phyloP scores from a whole-genome alignment of 345 rosid species.

The Eucalyptus erythrocorys region DNA sequence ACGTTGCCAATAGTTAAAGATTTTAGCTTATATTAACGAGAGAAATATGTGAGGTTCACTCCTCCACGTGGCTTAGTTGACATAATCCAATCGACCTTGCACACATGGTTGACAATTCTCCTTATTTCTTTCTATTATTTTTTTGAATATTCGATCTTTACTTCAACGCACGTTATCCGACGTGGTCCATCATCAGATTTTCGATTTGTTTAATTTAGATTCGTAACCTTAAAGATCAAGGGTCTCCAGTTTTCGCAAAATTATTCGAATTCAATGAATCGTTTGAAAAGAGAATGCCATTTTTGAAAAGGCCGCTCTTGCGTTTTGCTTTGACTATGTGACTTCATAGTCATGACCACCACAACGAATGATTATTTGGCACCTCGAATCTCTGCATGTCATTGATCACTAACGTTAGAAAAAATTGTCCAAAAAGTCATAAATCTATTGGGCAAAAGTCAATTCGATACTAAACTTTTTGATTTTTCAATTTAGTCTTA shows the following conservation, averaged over 20 bases:
- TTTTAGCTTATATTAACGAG: not conserved
- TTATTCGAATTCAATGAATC: not conserved
- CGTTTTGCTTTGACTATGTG: not conserved
- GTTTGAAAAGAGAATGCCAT: not conserved
- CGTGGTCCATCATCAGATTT: not conserved
- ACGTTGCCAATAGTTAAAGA: not conserved
- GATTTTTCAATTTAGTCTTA: accelerated
- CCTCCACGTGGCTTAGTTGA: not conserved
- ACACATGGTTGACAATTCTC: not conserved
- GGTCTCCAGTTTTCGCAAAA: not conserved
- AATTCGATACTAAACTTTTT: too few relatives aligned
- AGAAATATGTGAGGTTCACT: not conserved
- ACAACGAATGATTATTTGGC: not conserved
- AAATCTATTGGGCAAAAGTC: not conserved
- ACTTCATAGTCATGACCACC: not conserved
- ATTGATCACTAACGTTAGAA: too few relatives aligned
- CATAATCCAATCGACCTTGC: not conserved
- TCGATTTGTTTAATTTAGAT: not conserved
- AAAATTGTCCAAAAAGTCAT: not conserved
- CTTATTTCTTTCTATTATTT: too few relatives aligned
- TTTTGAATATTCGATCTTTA: not conserved
- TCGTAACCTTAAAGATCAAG: not conserved
- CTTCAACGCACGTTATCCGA: not conserved
- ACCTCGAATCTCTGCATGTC: not conserved
- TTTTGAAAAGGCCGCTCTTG: not conserved